phyloP scores from a whole-genome alignment of 2,329 filamentous ascomycete species.

The Verticillium zaregamsianum region DNA sequence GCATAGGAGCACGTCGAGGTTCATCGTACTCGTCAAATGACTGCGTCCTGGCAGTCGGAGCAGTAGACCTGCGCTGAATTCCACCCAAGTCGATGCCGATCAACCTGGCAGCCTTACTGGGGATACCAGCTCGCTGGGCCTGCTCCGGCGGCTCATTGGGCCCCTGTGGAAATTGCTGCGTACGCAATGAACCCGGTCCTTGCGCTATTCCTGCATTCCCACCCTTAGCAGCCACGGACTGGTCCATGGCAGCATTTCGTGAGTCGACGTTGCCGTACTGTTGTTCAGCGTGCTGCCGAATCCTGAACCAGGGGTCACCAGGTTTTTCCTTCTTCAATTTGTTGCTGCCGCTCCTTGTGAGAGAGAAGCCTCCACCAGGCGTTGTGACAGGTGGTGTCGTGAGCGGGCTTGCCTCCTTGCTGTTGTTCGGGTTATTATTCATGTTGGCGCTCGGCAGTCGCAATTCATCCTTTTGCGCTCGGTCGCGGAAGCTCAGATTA shows the following conservation, averaged over 20 bases:
- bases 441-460: conserved; percentile 22
- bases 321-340: conserved; percentile 56
- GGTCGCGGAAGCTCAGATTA: conserved; percentile 58
- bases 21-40: conserved; percentile 6
- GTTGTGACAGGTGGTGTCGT: conserved; percentile 21
- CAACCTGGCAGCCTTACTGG: conserved; percentile 13
- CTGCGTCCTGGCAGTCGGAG: conserved; percentile 3
- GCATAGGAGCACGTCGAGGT: background rate
- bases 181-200: conserved; percentile 14
- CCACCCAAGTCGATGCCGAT: conserved; percentile 9
- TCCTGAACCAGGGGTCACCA: conserved; percentile 41
- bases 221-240: conserved; percentile 12
- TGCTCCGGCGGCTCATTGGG: conserved; percentile 8
- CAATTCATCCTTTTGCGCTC: conserved; percentile 43
- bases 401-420: conserved; percentile 15
- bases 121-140: conserved; percentile 4
- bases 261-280: conserved; percentile 23
- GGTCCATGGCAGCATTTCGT: conserved; percentile 16
- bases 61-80: conserved; percentile 11
- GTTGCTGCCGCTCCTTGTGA: conserved; percentile 49
- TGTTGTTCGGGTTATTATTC: background rate
- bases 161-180: conserved; percentile 28
- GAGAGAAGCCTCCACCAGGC: conserved; percentile 27
- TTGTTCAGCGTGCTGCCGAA: conserved; percentile 38
- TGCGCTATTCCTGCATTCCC: conserved; percentile 9